Conservation (phyloP, 2,329 filamentous ascomycete genomes). For the Penicillium paneum region DNA sequence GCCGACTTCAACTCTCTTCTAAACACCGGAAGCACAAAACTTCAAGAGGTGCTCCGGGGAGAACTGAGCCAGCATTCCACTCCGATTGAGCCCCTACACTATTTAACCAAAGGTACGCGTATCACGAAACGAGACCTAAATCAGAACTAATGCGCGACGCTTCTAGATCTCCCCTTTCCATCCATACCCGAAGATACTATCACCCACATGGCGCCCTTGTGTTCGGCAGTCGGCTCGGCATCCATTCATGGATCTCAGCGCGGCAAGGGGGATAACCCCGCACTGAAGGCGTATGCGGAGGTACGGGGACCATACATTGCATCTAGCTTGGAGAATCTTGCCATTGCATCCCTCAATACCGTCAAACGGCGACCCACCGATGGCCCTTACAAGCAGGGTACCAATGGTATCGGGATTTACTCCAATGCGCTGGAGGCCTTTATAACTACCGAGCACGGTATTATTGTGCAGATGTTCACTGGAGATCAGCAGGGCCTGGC, state of each 20-base stretch:
- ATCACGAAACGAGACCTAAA: background rate
- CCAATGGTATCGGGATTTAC: conserved; percentile 88
- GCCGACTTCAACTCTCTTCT: conserved; percentile 74
- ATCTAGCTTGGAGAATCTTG: conserved; percentile 76
- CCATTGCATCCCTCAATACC: conserved; percentile 79
- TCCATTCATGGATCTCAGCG: conserved; percentile 52
- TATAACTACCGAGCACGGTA: conserved; percentile 85
- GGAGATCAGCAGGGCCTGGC: conserved; percentile 79
- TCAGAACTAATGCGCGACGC: conserved; percentile 4
- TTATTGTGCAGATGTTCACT: conserved; percentile 80
- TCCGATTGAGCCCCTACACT: conserved; percentile 84
- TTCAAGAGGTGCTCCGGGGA: conserved; percentile 80
- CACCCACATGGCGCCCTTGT: conserved; percentile 73
- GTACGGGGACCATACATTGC: conserved; percentile 84
- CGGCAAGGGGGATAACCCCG: conserved; percentile 61
- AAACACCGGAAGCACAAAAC: conserved; percentile 72
- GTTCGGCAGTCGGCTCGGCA: conserved; percentile 67
- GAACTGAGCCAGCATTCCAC: conserved; percentile 74
- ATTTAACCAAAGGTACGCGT: conserved; percentile 74
- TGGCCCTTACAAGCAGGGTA: conserved; percentile 80
- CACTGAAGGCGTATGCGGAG: conserved; percentile 80
- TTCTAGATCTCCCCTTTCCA: conserved; percentile 68
- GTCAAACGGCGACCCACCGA: conserved; percentile 72
- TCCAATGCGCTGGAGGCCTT: conserved; percentile 82
- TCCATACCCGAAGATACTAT: conserved; percentile 72